Conservation (phyloP, 306 rosid genomes). For the Mucuna pruriens region DNA sequence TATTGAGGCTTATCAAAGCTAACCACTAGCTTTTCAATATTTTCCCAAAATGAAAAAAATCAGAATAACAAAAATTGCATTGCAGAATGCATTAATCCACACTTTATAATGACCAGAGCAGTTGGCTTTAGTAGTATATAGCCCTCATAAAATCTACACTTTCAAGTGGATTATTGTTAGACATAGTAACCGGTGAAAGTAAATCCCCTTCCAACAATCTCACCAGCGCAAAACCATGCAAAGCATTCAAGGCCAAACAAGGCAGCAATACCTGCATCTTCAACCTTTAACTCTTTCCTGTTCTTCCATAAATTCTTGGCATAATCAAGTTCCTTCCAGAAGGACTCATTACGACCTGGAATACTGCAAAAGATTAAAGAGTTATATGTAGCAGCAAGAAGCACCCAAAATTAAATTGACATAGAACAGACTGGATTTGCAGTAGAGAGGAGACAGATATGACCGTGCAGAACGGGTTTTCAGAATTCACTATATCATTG, state of each 20-base stretch:
- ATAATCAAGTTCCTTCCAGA: conserved; percentile 83
- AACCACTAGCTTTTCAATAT: conserved; percentile 59
- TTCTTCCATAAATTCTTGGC: conserved; percentile 83
- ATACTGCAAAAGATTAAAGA: conserved; percentile 57
- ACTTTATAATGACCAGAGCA: conserved; percentile 48
- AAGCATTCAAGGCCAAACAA: conserved; percentile 91
- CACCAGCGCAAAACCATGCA: conserved; percentile 92
- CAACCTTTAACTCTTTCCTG: conserved; percentile 81
- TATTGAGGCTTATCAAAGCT: conserved; percentile 67
- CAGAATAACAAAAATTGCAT: conserved; percentile 53
- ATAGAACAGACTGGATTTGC: not conserved
- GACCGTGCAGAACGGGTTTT: not conserved
- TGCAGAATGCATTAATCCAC: conserved; percentile 53
- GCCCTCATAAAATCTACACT: conserved; percentile 46
- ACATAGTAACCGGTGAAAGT: conserved; percentile 88
- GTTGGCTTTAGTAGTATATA: conserved; percentile 42
- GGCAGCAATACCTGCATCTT: conserved; percentile 88
- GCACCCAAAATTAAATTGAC: not conserved
- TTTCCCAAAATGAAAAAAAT: conserved; percentile 33
- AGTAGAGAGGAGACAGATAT: not conserved
- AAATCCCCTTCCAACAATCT: conserved; percentile 96
- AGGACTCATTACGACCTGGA: conserved; percentile 72
- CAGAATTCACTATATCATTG: not conserved
- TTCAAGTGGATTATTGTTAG: conserved; percentile 52
- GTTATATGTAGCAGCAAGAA: conserved; percentile 18